phyloP scores from a whole-genome alignment of 148 eudicot species.

The Rhododendron ovatum region DNA sequence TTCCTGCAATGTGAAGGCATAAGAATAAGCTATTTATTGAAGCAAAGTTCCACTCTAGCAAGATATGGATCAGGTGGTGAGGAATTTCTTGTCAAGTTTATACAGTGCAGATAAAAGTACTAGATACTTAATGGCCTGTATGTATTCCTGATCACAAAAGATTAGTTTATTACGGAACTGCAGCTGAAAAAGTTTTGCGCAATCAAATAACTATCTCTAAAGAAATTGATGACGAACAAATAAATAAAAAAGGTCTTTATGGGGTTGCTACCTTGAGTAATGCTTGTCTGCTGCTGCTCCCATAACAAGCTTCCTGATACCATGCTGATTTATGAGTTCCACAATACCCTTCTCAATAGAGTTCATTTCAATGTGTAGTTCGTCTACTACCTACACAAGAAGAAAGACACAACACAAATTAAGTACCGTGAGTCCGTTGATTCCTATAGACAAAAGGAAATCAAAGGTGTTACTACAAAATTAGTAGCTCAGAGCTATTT shows the following conservation, averaged over 20 bases:
- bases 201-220: background rate
- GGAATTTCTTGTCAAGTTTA: background rate
- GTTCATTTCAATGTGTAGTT: constrained; percentile 37
- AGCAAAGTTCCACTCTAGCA: background rate
- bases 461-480: background rate
- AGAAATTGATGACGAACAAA: background rate
- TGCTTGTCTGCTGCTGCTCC: constrained; percentile 74
- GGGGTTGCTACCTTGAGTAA: constrained; percentile 46
- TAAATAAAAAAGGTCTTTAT: background rate
- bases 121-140: background rate
- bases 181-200: background rate
- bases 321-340: constrained; percentile 48
- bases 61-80: background rate
- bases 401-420: background rate
- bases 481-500: background rate
- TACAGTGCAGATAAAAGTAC: background rate
- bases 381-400: constrained; percentile 55
- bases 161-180: background rate
- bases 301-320: constrained; percentile 75
- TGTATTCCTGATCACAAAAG: background rate
- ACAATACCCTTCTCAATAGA: constrained; percentile 82
- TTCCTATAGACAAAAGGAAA: background rate
- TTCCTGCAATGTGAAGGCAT: constrained; percentile 42
- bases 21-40: constrained; percentile 7
- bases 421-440: background rate